Evolutionary conservation across 805 yeast species (phyloP).

Genomic region (Priceomyces castillae): DNA sequence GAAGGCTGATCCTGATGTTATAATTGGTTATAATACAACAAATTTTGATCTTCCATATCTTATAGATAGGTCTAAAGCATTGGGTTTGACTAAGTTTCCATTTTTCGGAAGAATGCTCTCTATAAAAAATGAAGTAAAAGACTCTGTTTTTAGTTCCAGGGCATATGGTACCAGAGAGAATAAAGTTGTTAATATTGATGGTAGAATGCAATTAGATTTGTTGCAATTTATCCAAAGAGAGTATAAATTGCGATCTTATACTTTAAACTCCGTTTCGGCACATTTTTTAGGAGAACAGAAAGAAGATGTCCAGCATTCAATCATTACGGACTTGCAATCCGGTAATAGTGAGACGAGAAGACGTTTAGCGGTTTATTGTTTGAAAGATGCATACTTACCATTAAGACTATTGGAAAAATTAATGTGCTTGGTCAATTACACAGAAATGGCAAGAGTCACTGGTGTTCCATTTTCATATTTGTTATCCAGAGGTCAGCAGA

Average conservation of each 20-base stretch:
- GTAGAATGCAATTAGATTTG: constrained; percentile 91
- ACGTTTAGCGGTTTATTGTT: constrained; percentile 93
- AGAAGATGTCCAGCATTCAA: constrained; percentile 97
- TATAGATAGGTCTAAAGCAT: constrained; percentile 78
- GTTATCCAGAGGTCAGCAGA: constrained; percentile 92
- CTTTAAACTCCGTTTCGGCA: constrained; percentile 92
- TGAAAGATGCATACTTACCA: constrained; percentile 94
- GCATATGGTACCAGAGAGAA: constrained; percentile 97
- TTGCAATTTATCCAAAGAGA: constrained; percentile 93
- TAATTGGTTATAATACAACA: constrained; percentile 92
- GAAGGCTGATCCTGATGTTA: constrained; percentile 89
- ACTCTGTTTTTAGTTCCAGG: constrained; percentile 82
- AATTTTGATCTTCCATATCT: constrained; percentile 95
- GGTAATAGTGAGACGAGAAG: constrained; percentile 91
- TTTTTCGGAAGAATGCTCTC: constrained; percentile 75
- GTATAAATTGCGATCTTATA: constrained; percentile 89
- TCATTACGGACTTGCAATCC: constrained; percentile 90
- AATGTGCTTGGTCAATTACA: constrained; percentile 95
- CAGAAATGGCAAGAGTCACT: constrained; percentile 99
- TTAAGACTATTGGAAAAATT: constrained; percentile 82
- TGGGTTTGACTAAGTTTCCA: constrained; percentile 68
- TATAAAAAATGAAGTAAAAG: constrained; percentile 74
- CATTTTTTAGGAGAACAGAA: constrained; percentile 93
- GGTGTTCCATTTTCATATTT: constrained; percentile 96
- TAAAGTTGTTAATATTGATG: constrained; percentile 88